Evolutionary conservation across 2,329 filamentous ascomycete genomes (phyloP).

Genomic region (Penicillium sp.): DNA sequence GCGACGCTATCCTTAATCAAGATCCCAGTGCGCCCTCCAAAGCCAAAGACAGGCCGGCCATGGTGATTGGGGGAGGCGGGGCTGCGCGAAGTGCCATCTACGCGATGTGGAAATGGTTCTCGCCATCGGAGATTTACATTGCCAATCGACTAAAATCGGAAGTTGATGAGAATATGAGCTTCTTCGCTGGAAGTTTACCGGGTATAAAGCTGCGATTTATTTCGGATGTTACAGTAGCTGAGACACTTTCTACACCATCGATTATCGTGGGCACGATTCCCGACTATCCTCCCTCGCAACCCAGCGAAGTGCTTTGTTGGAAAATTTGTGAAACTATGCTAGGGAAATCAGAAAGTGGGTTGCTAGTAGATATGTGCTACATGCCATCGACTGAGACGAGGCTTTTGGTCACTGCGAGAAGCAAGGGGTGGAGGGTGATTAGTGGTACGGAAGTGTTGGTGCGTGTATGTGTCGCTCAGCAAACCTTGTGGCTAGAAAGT

Average conservation of each 20-base stretch:
- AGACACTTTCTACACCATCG: slow-evolving; percentile 8
- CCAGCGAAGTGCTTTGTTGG: slow-evolving; percentile 14
- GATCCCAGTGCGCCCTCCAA: not conserved
- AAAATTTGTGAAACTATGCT: slow-evolving; percentile 3
- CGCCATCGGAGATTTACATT: slow-evolving; percentile 19
- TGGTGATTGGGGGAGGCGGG: slow-evolving; percentile 23
- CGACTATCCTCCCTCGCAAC: slow-evolving; percentile 14
- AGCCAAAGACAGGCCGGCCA: slow-evolving; percentile 10
- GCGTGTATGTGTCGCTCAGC: slow-evolving; percentile 22
- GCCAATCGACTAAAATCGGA: slow-evolving; percentile 21
- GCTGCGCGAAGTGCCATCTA: slow-evolving; percentile 23
- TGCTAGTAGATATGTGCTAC: slow-evolving; percentile 30
- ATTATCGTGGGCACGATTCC: slow-evolving; percentile 23
- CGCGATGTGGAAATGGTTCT: slow-evolving; percentile 22
- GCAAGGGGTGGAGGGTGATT: slow-evolving; percentile 19
- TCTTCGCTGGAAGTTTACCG: slow-evolving; percentile 10
- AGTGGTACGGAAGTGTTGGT: slow-evolving; percentile 21
- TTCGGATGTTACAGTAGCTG: slow-evolving; percentile 7
- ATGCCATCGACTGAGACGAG: slow-evolving; percentile 17
- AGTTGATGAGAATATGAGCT: slow-evolving; percentile 17
- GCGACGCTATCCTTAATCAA: slow-evolving; percentile 45
- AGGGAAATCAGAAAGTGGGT: slow-evolving; percentile 7
- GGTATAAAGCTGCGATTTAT: slow-evolving; percentile 11
- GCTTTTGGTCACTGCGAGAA: slow-evolving; percentile 12
- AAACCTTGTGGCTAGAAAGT: slow-evolving; percentile 22